phyloP scores from a whole-genome alignment of 75 land plant species.

The Picea sitchensis region DNA sequence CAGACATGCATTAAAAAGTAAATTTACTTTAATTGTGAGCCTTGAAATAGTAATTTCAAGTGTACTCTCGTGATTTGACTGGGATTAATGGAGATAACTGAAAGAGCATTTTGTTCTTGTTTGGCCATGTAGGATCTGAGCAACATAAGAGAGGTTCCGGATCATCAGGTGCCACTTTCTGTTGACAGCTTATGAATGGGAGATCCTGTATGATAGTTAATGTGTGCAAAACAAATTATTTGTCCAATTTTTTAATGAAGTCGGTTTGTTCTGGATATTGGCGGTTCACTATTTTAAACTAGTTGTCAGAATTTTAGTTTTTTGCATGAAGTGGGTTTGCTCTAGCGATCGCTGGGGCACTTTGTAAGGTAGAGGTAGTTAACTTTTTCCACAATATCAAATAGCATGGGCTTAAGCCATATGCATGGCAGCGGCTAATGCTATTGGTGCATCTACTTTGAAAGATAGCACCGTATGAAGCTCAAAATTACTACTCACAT shows the following conservation, averaged over 20 bases:
- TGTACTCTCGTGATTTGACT: neutral
- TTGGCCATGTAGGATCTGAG: constrained; percentile 68
- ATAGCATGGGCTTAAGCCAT: too few species aligned
- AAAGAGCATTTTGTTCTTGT: neutral
- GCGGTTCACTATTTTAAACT: neutral
- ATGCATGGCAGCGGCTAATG: too few species aligned
- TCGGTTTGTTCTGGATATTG: neutral
- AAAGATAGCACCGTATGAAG: neutral
- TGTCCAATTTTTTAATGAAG: neutral
- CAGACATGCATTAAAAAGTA: neutral
- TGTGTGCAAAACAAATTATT: neutral
- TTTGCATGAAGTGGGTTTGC: neutral
- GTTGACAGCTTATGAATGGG: neutral
- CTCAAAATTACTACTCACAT: neutral
- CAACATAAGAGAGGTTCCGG: constrained; percentile 78
- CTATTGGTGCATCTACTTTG: neutral
- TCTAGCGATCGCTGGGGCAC: too few species aligned
- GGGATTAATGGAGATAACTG: neutral
- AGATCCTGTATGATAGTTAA: neutral
- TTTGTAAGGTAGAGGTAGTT: too few species aligned
- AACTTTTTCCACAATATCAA: too few species aligned
- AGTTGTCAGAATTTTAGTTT: neutral
- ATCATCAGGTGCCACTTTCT: constrained; percentile 70
- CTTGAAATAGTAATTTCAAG: neutral
- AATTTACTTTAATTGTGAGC: neutral